Evolutionary conservation across 352 stramenopile species (phyloP).

Genomic region (Globisporangium camurandrum): DNA sequence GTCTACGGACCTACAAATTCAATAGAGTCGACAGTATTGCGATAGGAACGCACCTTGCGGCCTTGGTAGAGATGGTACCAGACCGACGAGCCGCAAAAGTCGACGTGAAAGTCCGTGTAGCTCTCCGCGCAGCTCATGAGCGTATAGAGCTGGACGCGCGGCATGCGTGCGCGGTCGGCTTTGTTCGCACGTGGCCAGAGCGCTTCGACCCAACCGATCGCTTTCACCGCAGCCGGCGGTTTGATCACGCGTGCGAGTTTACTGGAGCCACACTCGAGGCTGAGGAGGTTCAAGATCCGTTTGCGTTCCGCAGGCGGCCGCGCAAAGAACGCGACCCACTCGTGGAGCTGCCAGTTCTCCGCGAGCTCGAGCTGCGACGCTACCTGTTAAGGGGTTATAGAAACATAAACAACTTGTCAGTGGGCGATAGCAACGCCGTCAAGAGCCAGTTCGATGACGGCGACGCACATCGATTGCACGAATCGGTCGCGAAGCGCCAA

Average conservation of each 20-base stretch:
- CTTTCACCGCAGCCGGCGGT: constrained; percentile 22
- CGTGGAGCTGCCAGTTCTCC: constrained; percentile 19
- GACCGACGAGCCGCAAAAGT: constrained; percentile 35
- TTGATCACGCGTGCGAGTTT: constrained; percentile 20
- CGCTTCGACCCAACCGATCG: constrained; percentile 38
- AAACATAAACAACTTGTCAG: neutral
- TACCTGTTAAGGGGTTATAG: constrained; percentile 11
- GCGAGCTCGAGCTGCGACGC: constrained; percentile 24
- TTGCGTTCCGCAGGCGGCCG: constrained; percentile 9
- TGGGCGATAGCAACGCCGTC: neutral
- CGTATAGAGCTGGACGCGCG: constrained; percentile 27
- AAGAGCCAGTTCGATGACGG: too few relatives aligned
- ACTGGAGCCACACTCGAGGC: constrained; percentile 28
- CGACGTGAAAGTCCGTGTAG: constrained; percentile 39
- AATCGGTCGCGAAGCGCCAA: constrained; percentile 20
- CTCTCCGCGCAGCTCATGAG: constrained; percentile 35
- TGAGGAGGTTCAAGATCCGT: constrained; percentile 27
- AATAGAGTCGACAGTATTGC: neutral
- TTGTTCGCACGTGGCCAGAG: constrained; percentile 18
- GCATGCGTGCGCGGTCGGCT: constrained; percentile 9
- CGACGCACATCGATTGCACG: constrained; percentile 27
- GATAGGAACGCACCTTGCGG: constrained; percentile 18
- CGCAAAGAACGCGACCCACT: constrained; percentile 33
- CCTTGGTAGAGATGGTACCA: constrained; percentile 39
- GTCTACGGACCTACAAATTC: too few relatives aligned